Evolutionary conservation across 1,284 basidiomycete species (phyloP).

Genomic region (Golubevia sp.): DNA sequence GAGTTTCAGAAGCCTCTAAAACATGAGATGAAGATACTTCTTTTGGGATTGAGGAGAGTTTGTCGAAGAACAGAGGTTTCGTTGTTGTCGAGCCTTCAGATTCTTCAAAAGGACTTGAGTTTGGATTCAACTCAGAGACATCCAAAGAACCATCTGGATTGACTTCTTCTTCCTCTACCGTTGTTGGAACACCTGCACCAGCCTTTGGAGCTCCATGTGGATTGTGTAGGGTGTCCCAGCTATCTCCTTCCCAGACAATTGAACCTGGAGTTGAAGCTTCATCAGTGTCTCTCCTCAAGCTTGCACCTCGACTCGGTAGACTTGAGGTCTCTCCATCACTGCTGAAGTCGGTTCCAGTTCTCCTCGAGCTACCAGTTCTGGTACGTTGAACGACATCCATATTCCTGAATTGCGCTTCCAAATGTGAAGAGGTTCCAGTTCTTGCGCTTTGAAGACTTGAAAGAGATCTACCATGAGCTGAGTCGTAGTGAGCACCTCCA

Average conservation of each 20-base stretch:
- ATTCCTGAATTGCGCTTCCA: constrained; percentile 27
- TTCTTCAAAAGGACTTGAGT: background rate
- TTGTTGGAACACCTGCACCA: background rate
- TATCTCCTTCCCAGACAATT: constrained; percentile 22
- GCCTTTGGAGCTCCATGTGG: background rate
- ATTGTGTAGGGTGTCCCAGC: constrained; percentile 2
- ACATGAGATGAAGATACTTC: background rate
- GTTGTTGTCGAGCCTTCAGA: background rate
- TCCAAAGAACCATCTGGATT: constrained; percentile 1
- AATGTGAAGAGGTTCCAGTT: constrained; percentile 29
- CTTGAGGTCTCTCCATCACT: background rate
- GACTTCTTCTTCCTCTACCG: constrained; percentile 7
- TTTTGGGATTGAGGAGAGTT: background rate
- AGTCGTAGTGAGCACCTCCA: background rate
- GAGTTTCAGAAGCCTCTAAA: constrained; percentile 25
- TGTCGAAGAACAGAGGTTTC: background rate
- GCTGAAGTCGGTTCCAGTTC: background rate
- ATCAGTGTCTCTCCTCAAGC: background rate
- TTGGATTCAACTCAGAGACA: constrained; percentile 6
- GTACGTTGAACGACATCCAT: constrained; percentile 52
- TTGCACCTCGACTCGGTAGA: background rate
- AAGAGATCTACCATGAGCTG: constrained; percentile 19
- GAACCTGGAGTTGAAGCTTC: constrained; percentile 18
- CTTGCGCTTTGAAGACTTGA: constrained; percentile 34
- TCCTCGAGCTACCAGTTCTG: constrained; percentile 13